A percentile compares a stretch with the other conserved stretches of the same genome.
Evolutionary conservation across 768 basidiomycete species (phyloP).

Genomic region (Ephemerocybe angulata): DNA sequence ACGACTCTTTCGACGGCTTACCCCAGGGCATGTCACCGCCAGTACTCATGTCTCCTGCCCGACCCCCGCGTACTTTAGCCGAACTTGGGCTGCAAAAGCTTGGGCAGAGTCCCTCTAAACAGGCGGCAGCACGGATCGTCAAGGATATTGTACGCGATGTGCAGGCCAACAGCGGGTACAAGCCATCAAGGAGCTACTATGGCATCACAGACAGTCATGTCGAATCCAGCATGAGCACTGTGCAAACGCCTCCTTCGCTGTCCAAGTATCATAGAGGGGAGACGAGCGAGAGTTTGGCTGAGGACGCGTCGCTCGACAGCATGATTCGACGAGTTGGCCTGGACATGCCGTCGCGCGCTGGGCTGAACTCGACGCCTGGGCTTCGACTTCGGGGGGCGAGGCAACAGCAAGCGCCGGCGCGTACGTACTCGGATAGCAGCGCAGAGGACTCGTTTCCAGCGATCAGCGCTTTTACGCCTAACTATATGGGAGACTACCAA

Average conservation of each 20-base stretch:
- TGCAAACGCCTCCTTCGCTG: conserved; percentile 68
- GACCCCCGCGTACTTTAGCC: conserved; percentile 44
- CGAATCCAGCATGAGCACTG: conserved; percentile 66
- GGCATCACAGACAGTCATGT: conserved; percentile 20
- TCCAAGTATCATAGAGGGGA: conserved; percentile 56
- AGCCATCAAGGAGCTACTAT: conserved; percentile 22
- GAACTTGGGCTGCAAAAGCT: conserved; percentile 44
- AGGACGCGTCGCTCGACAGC: conserved; percentile 61
- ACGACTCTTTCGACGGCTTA: conserved; percentile 50
- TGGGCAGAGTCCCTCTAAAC: conserved; percentile 66
- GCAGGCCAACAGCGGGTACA: conserved; percentile 35
- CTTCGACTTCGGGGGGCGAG: too few relatives aligned
- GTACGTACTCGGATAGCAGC: not conserved
- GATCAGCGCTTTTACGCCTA: conserved; percentile 4
- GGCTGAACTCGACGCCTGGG: conserved; percentile 20
- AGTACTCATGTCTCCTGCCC: conserved; percentile 53
- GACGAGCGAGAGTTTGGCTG: conserved; percentile 43
- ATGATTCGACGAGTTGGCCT: conserved; percentile 65
- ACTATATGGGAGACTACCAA: conserved; percentile 8
- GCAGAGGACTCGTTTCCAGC: conserved; percentile 5
- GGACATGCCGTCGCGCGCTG: conserved; percentile 30
- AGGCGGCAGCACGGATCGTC: conserved; percentile 67
- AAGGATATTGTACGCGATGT: conserved; percentile 58
- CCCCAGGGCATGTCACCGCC: conserved; percentile 60
- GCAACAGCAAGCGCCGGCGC: too few relatives aligned